Conservation (phyloP, 192 early-diverging fungal genomes). For the Umbelopsis vinacea region DNA sequence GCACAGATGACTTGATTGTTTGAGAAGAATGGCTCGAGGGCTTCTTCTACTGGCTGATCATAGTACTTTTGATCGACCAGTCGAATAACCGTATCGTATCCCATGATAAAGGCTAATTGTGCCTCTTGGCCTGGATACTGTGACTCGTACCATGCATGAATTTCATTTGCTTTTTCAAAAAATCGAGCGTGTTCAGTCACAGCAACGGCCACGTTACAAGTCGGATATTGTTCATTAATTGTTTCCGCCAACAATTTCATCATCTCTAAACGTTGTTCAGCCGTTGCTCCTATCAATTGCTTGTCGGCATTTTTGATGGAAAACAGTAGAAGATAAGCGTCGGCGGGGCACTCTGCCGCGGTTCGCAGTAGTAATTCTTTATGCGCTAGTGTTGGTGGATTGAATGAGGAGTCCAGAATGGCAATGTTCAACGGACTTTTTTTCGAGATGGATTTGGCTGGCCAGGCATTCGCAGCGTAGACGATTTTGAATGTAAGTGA, state of each 20-base stretch:
- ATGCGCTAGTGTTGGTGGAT: conserved; percentile 69
- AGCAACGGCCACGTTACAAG: conserved; percentile 54
- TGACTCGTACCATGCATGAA: conserved; percentile 33
- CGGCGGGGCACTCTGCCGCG: conserved; percentile 30
- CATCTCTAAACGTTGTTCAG: conserved; percentile 71
- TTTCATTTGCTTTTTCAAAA: conserved; percentile 66
- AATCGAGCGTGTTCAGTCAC: conserved; percentile 66
- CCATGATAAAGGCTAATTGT: conserved; percentile 71
- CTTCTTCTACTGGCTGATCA: conserved; percentile 36
- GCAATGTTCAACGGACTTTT: background rate
- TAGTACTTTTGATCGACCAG: conserved; percentile 83
- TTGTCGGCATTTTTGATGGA: conserved; percentile 76
- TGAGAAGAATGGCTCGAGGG: conserved; percentile 64
- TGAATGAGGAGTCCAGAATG: conserved; percentile 79
- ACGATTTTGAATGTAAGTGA: background rate
- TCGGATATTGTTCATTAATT: conserved; percentile 1
- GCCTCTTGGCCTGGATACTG: conserved; percentile 27
- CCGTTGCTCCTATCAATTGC: conserved; percentile 51
- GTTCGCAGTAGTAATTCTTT: conserved; percentile 57
- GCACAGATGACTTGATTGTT: conserved; percentile 50
- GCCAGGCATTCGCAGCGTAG: background rate
- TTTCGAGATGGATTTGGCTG: background rate
- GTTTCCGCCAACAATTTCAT: conserved; percentile 62
- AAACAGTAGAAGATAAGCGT: conserved; percentile 63
- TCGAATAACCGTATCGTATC: conserved; percentile 79